Evolutionary conservation across 164 flowering plant genomes (phyloP).

Genomic region (Paratinospora sagittata): DNA sequence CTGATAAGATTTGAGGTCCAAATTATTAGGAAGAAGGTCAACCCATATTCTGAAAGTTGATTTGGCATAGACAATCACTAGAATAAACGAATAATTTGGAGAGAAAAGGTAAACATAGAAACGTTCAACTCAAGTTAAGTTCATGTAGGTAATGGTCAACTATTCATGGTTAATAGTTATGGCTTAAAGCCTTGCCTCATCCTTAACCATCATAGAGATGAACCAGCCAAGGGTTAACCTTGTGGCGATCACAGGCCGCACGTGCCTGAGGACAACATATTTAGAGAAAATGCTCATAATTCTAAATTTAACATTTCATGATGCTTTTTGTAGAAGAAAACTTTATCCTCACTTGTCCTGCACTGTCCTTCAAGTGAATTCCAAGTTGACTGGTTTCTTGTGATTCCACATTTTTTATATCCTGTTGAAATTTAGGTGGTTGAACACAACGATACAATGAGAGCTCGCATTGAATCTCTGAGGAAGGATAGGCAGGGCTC

Average conservation of each 20-base stretch:
- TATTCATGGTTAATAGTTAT: too few species aligned
- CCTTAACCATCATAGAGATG: not conserved
- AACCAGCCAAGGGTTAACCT: not conserved
- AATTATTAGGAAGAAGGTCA: not conserved
- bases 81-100: not conserved
- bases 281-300: not conserved
- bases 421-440: conserved; percentile 31
- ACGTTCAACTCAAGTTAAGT: not conserved
- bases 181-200: too few species aligned
- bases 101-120: not conserved
- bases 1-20: not conserved
- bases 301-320: too few species aligned
- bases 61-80: too few species aligned
- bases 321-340: too few species aligned
- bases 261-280: too few species aligned
- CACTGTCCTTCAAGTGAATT: not conserved
- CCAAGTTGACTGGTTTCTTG: not conserved
- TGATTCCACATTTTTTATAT: not conserved
- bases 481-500: conserved; percentile 29
- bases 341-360: too few species aligned
- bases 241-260: not conserved
- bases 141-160: not conserved
- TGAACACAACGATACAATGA: conserved; percentile 28
- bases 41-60: not conserved
- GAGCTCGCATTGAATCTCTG: conserved; percentile 36